phyloP scores from a whole-genome alignment of 371 early-diverging fungal genomes.

The Mucor irregularis region DNA sequence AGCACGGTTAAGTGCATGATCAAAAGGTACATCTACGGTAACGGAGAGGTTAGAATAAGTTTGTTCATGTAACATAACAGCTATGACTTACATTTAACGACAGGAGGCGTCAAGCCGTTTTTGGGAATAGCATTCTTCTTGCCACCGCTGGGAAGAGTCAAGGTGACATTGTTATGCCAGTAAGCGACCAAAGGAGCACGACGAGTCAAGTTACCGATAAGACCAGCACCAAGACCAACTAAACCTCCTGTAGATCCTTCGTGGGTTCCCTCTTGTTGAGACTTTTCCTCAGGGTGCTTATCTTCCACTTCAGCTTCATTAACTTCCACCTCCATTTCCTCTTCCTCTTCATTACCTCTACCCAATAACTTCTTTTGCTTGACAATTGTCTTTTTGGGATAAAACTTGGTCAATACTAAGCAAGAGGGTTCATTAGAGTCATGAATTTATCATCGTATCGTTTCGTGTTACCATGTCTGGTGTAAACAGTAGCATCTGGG shows the following conservation, averaged over 20 bases:
- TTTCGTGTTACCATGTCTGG: constrained; percentile 54
- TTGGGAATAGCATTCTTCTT: constrained; percentile 43
- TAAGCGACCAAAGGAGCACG: constrained; percentile 69
- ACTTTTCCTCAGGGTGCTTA: constrained; percentile 10
- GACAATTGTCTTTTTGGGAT: constrained; percentile 59
- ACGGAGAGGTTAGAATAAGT: neutral
- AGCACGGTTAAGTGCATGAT: constrained; percentile 30
- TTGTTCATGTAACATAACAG: no score
- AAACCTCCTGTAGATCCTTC: constrained; percentile 6
- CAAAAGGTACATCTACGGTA: constrained; percentile 51
- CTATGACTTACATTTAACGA: constrained; percentile 50
- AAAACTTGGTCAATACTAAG: constrained; percentile 70
- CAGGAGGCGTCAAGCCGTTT: constrained; percentile 50
- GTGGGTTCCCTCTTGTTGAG: neutral
- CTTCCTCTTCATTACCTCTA: constrained; percentile 41
- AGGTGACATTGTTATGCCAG: constrained; percentile 86
- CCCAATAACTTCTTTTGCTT: constrained; percentile 74
- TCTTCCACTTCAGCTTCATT: constrained; percentile 9
- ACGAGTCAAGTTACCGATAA: constrained; percentile 36
- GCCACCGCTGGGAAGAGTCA: constrained; percentile 62
- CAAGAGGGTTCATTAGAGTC: neutral
- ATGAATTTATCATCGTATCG: neutral
- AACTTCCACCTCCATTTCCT: constrained; percentile 13
- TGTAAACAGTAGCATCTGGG: constrained; percentile 51
- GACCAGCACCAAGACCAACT: constrained; percentile 19